Evolutionary conservation across 2,329 filamentous ascomycete genomes (phyloP).

Genomic region (Penicillium sp.): DNA sequence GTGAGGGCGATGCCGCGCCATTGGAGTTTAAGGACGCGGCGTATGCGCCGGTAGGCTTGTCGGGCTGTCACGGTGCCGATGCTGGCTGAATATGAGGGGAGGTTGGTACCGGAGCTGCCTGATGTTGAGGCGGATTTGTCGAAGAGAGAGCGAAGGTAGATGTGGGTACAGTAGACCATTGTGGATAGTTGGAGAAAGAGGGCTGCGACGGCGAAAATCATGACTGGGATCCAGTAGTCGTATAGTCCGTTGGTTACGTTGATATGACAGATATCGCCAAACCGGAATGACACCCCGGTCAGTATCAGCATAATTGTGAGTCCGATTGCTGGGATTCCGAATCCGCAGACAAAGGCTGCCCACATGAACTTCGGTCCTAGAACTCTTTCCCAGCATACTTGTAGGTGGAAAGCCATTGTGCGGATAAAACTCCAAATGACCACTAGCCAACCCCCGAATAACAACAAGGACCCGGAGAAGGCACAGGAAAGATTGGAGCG

Average conservation of each 20-base stretch:
- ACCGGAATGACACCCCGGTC: slow-evolving; percentile 91
- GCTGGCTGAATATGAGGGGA: slow-evolving; percentile 75
- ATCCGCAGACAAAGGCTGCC: slow-evolving; percentile 74
- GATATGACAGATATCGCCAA: slow-evolving; percentile 89
- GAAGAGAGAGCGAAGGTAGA: slow-evolving; percentile 81
- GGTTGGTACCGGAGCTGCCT: slow-evolving; percentile 54
- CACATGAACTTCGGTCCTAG: slow-evolving; percentile 90
- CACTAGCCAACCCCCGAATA: slow-evolving; percentile 80
- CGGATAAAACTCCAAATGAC: slow-evolving; percentile 88
- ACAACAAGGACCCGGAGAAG: slow-evolving; percentile 79
- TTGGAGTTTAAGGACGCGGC: slow-evolving; percentile 83
- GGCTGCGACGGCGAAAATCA: slow-evolving; percentile 73
- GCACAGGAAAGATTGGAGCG: slow-evolving; percentile 76
- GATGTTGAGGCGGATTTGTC: slow-evolving; percentile 66
- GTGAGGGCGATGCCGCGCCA: slow-evolving; percentile 93
- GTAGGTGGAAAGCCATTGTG: slow-evolving; percentile 86
- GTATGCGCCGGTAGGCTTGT: slow-evolving; percentile 83
- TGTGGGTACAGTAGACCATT: slow-evolving; percentile 88
- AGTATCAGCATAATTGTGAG: slow-evolving; percentile 74
- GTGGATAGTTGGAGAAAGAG: slow-evolving; percentile 81
- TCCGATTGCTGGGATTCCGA: slow-evolving; percentile 76
- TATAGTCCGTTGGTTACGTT: slow-evolving; percentile 82
- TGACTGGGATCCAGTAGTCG: slow-evolving; percentile 85
- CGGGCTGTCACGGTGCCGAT: slow-evolving; percentile 76
- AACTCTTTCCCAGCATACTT: slow-evolving; percentile 95